phyloP scores from a whole-genome alignment of 371 early-diverging fungal species.

The Choanephora cucurbitarum region DNA sequence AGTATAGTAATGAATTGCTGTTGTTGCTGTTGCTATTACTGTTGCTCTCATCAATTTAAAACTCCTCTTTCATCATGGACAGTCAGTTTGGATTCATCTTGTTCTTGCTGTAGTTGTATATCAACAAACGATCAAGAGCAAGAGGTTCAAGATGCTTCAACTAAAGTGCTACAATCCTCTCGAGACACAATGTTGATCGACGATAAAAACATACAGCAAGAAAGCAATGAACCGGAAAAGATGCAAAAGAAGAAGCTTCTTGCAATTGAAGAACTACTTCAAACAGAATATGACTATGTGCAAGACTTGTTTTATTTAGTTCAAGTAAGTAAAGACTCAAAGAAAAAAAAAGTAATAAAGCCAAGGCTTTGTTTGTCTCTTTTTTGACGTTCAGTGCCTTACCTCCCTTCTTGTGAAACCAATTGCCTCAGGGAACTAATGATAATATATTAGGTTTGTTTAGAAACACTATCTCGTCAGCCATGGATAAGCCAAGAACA shows the following conservation, averaged over 20 bases:
- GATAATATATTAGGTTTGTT: conserved; percentile 33
- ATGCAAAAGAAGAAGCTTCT: conserved; percentile 28
- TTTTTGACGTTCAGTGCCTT: not conserved
- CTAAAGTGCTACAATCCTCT: conserved; percentile 12
- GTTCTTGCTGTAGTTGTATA: conserved; percentile 28
- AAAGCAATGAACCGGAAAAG: conserved; percentile 1
- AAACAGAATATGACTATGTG: conserved; percentile 52
- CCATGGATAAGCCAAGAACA: conserved; percentile 42
- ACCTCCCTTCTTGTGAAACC: not conserved
- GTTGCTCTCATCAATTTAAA: conserved; percentile 5
- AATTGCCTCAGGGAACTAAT: too few relatives aligned
- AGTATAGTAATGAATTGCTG: conserved; percentile 3
- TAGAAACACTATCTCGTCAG: conserved; percentile 30
- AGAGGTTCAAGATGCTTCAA: not conserved
- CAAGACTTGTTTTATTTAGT: conserved; percentile 38
- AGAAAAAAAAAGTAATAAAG: not conserved
- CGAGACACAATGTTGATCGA: conserved; percentile 21
- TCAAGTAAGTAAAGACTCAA: conserved; percentile 32
- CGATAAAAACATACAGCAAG: conserved; percentile 1
- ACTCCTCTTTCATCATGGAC: not conserved
- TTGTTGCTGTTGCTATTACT: conserved; percentile 19
- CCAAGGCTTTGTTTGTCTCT: not conserved
- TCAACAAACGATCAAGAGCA: conserved; percentile 11
- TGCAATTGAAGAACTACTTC: conserved; percentile 45
- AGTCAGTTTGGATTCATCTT: conserved; percentile 13